Evolutionary conservation across 73 alveolate genomes (phyloP).

Genomic region (Breviolum minutum): DNA sequence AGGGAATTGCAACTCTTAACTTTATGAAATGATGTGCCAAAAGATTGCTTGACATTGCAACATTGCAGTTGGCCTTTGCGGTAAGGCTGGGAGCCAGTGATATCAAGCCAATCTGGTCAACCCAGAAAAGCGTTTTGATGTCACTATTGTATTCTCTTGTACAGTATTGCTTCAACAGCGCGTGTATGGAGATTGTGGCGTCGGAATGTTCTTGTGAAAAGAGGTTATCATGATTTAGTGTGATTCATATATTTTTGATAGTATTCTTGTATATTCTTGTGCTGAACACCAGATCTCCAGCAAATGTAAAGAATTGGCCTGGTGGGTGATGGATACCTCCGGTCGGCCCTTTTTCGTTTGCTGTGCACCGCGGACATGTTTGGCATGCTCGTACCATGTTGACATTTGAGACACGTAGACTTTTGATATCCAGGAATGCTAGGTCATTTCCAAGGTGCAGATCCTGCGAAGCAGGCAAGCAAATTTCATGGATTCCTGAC

Average conservation of each 20-base stretch:
- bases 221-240: too few relatives aligned
- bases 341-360: not conserved
- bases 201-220: not conserved
- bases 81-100: slow-evolving; percentile 33
- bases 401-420: too few relatives aligned
- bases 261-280: too few relatives aligned
- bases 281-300: not conserved
- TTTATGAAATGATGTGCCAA: too few relatives aligned
- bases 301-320: not conserved
- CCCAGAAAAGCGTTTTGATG: not conserved
- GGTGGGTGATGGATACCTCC: not conserved
- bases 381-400: not conserved
- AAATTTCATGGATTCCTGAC: too few relatives aligned
- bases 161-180: not conserved
- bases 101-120: not conserved
- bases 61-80: too few relatives aligned
- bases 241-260: too few relatives aligned
- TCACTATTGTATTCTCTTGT: not conserved
- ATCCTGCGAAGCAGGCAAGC: too few relatives aligned
- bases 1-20: too few relatives aligned
- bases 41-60: too few relatives aligned
- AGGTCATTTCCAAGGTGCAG: too few relatives aligned
- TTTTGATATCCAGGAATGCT: too few relatives aligned
- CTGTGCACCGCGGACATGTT: slow-evolving; percentile 12
- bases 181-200: not conserved